Base-by-base conservation (phyloP, 192 early-diverging fungal genomes). In the Dissophora globulifera region DNA sequence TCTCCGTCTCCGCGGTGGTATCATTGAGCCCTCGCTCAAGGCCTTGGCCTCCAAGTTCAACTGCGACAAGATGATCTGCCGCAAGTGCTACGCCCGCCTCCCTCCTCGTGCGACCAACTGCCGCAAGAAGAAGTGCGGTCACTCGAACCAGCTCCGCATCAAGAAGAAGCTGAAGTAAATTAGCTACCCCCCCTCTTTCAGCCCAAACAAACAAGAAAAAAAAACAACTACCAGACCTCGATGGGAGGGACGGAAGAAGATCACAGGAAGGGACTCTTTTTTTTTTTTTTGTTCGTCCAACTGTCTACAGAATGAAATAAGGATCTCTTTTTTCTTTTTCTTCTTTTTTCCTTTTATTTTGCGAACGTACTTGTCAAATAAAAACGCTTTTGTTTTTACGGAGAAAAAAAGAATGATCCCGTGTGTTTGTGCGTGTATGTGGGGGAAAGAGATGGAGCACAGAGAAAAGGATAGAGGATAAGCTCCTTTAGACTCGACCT, bases 31-130 rank as follows among this genome's bases (percentile, higher is more conserved):
- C 48, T 98, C 97, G 54, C 88, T 99, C 69, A 96, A 94, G 90
- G 95, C 92, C 58, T 90, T 99, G 68, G 97, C 97, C 74, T 95
- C 94, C 84, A 98, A 96, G 89, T 99, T 93, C 92, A 97, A 97
- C 94, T 99, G 97, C 89, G 97, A 99, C 51, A 99, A 98, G 95
- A 95, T 94, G 94, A 94, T 99, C 76, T 99, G 97, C 93, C 93
- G 97, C 86, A 99, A 99, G 89, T 95, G 97, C 89, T 99, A 99
- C 87, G 98, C 98, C 72, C 94, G 96, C 84, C 93, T 99, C 74
- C 98, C 98, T 64, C 94, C 94, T 61, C 93, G 96, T 87, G 98
- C 98, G 72, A 98, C 96, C 85, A 99, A 99, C 93, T 99, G 98
- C 90, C 91, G 98, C 78, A 99, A 99, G 95, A 97, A 94, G 92